These are phyloP conservation scores for Jasminum sambac DNA, from an alignment of 257 asterid species.

Conservation along the genomic window DNA sequence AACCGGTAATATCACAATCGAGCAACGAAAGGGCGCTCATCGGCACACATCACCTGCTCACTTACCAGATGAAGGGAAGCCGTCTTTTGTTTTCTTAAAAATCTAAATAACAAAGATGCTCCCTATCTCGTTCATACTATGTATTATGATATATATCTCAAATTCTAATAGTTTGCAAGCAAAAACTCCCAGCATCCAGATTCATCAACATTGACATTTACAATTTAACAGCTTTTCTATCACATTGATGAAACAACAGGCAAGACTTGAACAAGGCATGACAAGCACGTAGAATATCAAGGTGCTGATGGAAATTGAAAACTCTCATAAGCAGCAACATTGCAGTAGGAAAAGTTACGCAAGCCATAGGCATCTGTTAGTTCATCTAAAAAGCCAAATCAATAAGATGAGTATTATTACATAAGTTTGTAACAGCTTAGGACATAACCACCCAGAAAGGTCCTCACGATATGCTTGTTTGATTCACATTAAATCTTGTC, in stretches of 20 bases:
- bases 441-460: conserved; percentile 23
- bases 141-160: conserved; percentile 30
- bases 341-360: conserved; percentile 56
- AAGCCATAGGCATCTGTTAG: conserved; percentile 54
- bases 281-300: conserved; percentile 47
- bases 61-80: conserved; percentile 78
- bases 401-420: conserved; percentile 41
- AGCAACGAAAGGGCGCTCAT: conserved; percentile 84
- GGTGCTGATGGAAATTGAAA: conserved; percentile 52
- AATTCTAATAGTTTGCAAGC: conserved; percentile 21
- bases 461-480: neutral
- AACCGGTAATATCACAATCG: conserved; percentile 84
- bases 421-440: conserved; percentile 21
- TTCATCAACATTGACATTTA: conserved; percentile 31
- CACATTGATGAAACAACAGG: conserved; percentile 17
- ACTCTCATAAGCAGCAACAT: conserved; percentile 67
- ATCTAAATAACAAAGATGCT: conserved; percentile 36
- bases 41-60: conserved; percentile 88
- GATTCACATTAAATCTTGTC: too few relatives aligned
- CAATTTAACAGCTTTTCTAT: conserved; percentile 36
- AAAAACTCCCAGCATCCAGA: conserved; percentile 32
- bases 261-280: conserved; percentile 26
- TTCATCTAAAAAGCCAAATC: conserved; percentile 51
- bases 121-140: conserved; percentile 41
- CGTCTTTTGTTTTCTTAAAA: conserved; percentile 48